A percentile compares a stretch with the other conserved stretches of the same genome.
These are phyloP conservation scores for Boletus rubroflammeus DNA, from an alignment of 768 basidiomycete species.

Conservation along the genomic window DNA sequence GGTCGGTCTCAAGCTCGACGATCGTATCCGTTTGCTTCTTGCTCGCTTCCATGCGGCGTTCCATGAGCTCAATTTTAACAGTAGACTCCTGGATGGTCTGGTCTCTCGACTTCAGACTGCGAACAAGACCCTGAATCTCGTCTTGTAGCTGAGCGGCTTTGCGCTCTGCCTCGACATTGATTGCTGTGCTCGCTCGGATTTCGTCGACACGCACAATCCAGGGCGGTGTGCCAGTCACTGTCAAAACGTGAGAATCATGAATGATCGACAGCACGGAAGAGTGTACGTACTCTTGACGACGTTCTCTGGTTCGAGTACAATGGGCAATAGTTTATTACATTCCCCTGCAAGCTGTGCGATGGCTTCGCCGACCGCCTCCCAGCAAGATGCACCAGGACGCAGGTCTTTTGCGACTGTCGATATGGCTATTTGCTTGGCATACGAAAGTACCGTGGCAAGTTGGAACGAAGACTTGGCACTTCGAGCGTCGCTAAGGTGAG, in stretches of 20 bases:
- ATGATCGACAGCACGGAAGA: background rate
- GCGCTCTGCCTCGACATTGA: conserved; percentile 91
- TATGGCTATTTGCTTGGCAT: conserved; percentile 70
- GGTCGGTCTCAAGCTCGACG: conserved; percentile 72
- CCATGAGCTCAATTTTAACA: conserved; percentile 95
- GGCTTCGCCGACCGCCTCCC: conserved; percentile 73
- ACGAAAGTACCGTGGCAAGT: conserved; percentile 61
- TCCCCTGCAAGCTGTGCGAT: conserved; percentile 70
- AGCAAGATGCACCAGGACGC: conserved; percentile 62
- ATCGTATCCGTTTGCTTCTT: conserved; percentile 90
- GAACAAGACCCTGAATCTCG: conserved; percentile 83
- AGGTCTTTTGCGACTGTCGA: conserved; percentile 66
- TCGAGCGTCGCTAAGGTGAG: conserved; percentile 80
- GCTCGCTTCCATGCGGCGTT: conserved; percentile 84
- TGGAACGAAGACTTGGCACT: conserved; percentile 76
- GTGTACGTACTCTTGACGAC: conserved; percentile 65
- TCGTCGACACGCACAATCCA: conserved; percentile 83
- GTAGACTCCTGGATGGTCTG: conserved; percentile 83
- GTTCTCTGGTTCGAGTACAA: conserved; percentile 71
- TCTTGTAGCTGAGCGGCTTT: conserved; percentile 83
- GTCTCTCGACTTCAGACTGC: conserved; percentile 83
- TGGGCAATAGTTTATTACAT: conserved; percentile 64
- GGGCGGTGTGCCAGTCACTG: conserved; percentile 74
- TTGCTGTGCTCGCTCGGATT: conserved; percentile 75
- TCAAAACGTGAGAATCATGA: background rate